Evolutionary conservation across 164 flowering plant genomes (phyloP).

Genomic region (Berberis vulgaris): DNA sequence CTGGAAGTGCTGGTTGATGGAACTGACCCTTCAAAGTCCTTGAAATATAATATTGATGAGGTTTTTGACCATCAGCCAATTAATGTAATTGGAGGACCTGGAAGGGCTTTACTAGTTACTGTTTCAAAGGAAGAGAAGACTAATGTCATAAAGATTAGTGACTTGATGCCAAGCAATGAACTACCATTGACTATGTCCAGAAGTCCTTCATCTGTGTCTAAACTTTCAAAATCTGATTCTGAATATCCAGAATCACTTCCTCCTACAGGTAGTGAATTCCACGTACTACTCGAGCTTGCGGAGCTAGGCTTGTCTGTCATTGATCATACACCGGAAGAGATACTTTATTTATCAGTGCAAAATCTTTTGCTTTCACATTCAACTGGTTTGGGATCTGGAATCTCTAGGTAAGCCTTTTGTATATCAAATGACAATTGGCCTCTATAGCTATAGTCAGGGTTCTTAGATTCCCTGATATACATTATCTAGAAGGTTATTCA

Average conservation of each 20-base stretch:
- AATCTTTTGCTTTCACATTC: constrained; percentile 78
- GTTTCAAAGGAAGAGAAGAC: constrained; percentile 70
- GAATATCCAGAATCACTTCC: constrained; percentile 25
- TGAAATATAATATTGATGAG: constrained; percentile 77
- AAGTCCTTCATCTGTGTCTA: constrained; percentile 17
- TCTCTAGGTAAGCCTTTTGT: constrained; percentile 54
- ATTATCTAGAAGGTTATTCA: too few species aligned
- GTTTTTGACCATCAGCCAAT: constrained; percentile 64
- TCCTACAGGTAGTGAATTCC: constrained; percentile 56
- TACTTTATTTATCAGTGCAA: constrained; percentile 76
- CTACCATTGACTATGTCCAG: constrained; percentile 16
- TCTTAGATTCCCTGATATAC: too few species aligned
- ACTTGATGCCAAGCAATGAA: constrained; percentile 85
- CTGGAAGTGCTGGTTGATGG: constrained; percentile 81
- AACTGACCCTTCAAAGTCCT: constrained; percentile 43
- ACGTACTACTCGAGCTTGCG: constrained; percentile 65
- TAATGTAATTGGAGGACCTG: constrained; percentile 38
- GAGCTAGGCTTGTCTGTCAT: constrained; percentile 88
- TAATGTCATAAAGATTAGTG: constrained; percentile 57
- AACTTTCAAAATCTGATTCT: constrained; percentile 24
- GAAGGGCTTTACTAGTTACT: constrained; percentile 57
- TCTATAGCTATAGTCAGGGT: not conserved
- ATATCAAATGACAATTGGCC: not conserved
- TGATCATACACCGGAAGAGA: constrained; percentile 99
- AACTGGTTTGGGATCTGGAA: constrained; percentile 89